These are phyloP conservation scores for Mucuna pruriens DNA, from an alignment of 306 rosid genomes.

Conservation along the genomic window DNA sequence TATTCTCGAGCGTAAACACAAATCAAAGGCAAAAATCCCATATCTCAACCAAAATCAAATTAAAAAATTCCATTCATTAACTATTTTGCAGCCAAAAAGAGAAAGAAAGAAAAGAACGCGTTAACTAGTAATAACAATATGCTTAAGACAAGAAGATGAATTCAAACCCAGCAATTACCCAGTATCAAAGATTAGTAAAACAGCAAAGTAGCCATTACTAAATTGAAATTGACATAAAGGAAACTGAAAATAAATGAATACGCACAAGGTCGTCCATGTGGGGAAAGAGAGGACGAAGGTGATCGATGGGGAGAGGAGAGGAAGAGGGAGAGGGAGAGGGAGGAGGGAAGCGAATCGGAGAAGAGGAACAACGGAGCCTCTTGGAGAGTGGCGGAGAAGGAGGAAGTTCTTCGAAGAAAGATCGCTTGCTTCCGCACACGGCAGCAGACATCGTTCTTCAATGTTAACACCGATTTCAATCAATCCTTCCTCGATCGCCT, in stretches of 20 bases:
- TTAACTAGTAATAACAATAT: background rate
- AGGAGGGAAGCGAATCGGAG: constrained; percentile 71
- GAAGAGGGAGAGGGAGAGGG: constrained; percentile 58
- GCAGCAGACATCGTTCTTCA: constrained; percentile 93
- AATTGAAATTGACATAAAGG: background rate
- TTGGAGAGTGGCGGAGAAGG: constrained; percentile 86
- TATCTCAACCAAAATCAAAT: background rate
- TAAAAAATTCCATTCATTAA: background rate
- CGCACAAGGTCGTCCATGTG: constrained; percentile 60
- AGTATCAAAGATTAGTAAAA: background rate
- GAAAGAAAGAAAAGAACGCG: background rate
- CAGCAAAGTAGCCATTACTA: background rate
- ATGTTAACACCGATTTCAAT: constrained; percentile 4
- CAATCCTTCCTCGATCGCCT: constrained; percentile 10
- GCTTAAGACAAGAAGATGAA: background rate
- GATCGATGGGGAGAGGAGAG: constrained; percentile 70
- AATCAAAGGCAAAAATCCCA: background rate
- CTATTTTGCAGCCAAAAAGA: background rate
- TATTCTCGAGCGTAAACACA: background rate
- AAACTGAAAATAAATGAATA: background rate
- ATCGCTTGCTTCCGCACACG: constrained; percentile 98
- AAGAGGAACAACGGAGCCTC: constrained; percentile 91
- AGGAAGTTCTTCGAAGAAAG: constrained; percentile 95
- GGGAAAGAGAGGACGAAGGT: constrained; percentile 73
- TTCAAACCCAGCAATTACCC: background rate